Percentiles rank a stretch among this genome's conserved stretches.
phyloP scores from a whole-genome alignment of 2,329 filamentous ascomycete species.

The Aspergillus arachidicola region DNA sequence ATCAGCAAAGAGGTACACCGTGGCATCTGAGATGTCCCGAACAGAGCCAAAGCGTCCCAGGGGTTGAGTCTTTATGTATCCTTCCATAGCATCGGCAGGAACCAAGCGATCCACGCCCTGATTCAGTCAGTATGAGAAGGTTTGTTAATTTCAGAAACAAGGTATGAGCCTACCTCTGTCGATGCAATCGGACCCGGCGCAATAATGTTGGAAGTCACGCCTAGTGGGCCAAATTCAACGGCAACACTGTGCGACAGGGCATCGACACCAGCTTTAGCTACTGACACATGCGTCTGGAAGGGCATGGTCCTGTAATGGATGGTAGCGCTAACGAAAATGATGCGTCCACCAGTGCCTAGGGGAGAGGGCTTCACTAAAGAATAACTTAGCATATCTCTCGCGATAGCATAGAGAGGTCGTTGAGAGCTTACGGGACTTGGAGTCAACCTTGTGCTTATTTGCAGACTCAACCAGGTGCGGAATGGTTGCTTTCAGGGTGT shows the following conservation, averaged over 20 bases:
- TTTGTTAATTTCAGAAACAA: not conserved
- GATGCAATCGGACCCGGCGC: conserved; percentile 82
- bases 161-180: conserved; percentile 62
- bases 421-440: conserved; percentile 50
- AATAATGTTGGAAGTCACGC: conserved; percentile 85
- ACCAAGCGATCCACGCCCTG: conserved; percentile 67
- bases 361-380: conserved; percentile 37
- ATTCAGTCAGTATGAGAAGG: conserved; percentile 1
- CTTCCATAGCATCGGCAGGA: conserved; percentile 54
- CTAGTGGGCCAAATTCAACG: conserved; percentile 86
- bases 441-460: conserved; percentile 61
- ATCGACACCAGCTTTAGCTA: conserved; percentile 90
- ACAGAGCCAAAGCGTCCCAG: conserved; percentile 75
- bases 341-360: conserved; percentile 71
- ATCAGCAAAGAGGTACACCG: conserved; percentile 84
- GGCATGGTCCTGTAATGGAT: conserved; percentile 88
- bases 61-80: conserved; percentile 61
- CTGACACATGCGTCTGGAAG: conserved; percentile 84
- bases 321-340: conserved; percentile 87
- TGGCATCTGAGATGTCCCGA: conserved; percentile 89
- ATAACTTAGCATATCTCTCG: conserved; percentile 10
- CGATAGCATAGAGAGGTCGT: not conserved
- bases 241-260: conserved; percentile 77
- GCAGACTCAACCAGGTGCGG: conserved; percentile 80
- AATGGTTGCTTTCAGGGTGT: conserved; percentile 89